phyloP scores from a whole-genome alignment of 108 stramenopile genomes.

The Mediolabrus comicus region DNA sequence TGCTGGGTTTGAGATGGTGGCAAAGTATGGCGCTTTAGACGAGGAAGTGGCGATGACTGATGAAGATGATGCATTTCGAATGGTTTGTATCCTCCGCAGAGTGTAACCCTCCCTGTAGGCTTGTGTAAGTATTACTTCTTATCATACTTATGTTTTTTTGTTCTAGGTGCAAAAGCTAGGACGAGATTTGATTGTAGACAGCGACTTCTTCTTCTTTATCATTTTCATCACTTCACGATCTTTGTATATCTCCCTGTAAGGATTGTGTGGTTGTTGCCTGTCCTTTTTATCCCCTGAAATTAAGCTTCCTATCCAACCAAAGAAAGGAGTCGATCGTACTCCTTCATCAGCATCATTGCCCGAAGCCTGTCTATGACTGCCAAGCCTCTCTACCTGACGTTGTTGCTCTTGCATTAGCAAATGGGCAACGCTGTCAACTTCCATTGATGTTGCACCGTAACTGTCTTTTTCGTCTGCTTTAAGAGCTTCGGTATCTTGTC shows the following conservation, averaged over 20 bases:
- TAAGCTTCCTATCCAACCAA: background rate
- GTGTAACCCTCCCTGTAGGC: no score
- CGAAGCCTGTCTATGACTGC: background rate
- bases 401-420: conserved; percentile 1
- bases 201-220: conserved; percentile 20
- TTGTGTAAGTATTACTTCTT: no score
- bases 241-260: background rate
- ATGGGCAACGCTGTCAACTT: background rate
- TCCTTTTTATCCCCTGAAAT: background rate
- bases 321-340: background rate
- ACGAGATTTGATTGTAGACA: background rate
- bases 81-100: conserved; percentile 73
- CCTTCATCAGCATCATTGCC: background rate
- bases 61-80: conserved; percentile 76
- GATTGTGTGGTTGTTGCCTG: conserved; percentile 7
- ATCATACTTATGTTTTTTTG: no score
- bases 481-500: background rate
- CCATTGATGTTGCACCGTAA: conserved; percentile 9
- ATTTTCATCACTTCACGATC: conserved; percentile 6
- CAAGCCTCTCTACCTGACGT: conserved; percentile 5
- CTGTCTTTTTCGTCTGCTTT: background rate
- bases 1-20: conserved; percentile 65
- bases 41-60: conserved; percentile 69
- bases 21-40: conserved; percentile 71
- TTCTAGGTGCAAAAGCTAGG: conserved; percentile 22